Conservation (phyloP, 2,329 filamentous ascomycete genomes). For the Pseudogymnoascus sp. region DNA sequence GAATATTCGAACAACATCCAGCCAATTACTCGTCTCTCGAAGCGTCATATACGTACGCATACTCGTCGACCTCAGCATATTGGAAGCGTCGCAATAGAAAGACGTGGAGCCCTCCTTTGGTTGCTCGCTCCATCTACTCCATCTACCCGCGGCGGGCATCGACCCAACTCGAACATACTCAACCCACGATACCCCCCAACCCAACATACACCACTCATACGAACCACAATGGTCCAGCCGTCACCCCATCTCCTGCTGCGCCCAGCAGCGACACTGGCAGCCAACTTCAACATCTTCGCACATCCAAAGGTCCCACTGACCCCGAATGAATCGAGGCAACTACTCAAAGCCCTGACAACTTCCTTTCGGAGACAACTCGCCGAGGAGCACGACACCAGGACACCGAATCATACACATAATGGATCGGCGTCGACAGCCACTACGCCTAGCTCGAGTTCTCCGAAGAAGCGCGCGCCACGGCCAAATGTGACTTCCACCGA, state of each 20-base stretch:
- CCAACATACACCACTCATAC: not conserved
- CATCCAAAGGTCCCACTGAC: slow-evolving; percentile 45
- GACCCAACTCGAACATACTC: not conserved
- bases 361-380: slow-evolving; percentile 59
- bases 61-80: not conserved
- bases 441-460: slow-evolving; percentile 14
- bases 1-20: not conserved
- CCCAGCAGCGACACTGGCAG: slow-evolving; percentile 35
- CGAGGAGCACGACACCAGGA: slow-evolving; percentile 37
- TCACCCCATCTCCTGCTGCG: slow-evolving; percentile 39
- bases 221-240: slow-evolving; percentile 39
- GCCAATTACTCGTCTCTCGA: not conserved
- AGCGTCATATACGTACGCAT: not conserved
- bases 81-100: not conserved
- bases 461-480: slow-evolving; percentile 2
- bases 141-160: not conserved
- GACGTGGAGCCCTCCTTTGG: not conserved
- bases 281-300: slow-evolving; percentile 43
- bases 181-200: not conserved
- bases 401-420: slow-evolving; percentile 24
- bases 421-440: slow-evolving; percentile 12
- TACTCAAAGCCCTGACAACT: slow-evolving; percentile 51
- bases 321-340: slow-evolving; percentile 47
- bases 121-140: not conserved
- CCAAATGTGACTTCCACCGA: slow-evolving; percentile 29